Evolutionary conservation across 108 stramenopile species (phyloP).

Genomic region (Skeletonema grethae): DNA sequence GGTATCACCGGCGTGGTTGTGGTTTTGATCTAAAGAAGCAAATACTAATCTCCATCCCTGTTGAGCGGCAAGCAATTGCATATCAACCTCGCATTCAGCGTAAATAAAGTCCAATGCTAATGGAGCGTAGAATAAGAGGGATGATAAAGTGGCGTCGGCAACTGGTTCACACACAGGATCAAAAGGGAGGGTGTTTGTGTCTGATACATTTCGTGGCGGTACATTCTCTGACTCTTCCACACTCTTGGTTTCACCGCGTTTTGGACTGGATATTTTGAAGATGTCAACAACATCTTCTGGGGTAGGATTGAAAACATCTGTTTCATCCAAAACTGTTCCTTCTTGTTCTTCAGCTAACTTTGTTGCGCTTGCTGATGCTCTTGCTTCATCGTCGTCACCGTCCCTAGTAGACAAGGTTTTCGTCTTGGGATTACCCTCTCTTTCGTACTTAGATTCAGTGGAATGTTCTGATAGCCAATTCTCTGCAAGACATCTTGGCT

Average conservation of each 20-base stretch:
- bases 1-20: constrained; percentile 42
- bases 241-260: not conserved
- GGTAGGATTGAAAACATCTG: constrained; percentile 48
- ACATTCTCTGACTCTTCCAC: not conserved
- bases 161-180: constrained; percentile 74
- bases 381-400: constrained; percentile 8
- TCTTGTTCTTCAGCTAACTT: constrained; percentile 17
- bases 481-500: not conserved
- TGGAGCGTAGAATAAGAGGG: constrained; percentile 86
- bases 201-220: not conserved
- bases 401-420: not conserved
- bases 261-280: constrained; percentile 20
- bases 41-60: constrained; percentile 88
- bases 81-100: constrained; percentile 83
- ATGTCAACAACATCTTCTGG: constrained; percentile 39
- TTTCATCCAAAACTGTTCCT: constrained; percentile 48
- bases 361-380: constrained; percentile 11
- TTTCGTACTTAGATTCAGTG: not conserved
- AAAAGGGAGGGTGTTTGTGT: constrained; percentile 32
- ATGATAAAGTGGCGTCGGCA: constrained; percentile 58
- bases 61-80: constrained; percentile 91
- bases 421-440: not conserved
- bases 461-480: not conserved
- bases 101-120: constrained; percentile 93
- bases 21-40: constrained; percentile 76